Evolutionary conservation across 495 filamentous ascomycete genomes (phyloP).

Genomic region (Halenospora varia): DNA sequence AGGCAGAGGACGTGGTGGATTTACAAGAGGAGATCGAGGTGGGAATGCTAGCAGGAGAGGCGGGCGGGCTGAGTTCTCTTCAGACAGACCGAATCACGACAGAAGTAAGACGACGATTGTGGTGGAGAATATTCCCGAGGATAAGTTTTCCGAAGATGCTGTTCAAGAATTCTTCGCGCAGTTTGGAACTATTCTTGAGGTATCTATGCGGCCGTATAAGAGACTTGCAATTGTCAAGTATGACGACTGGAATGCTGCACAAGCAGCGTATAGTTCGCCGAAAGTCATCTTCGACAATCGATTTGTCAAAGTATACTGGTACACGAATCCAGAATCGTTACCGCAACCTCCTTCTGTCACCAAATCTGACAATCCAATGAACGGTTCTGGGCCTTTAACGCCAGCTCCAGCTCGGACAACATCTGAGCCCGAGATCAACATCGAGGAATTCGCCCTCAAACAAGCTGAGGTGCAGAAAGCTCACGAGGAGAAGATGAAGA

Average conservation of each 20-base stretch:
- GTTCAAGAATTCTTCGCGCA: conserved; percentile 80
- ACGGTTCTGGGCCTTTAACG: conserved; percentile 15
- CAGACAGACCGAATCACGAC: conserved; percentile 70
- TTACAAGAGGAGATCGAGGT: conserved; percentile 6
- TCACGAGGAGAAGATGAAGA: conserved; percentile 71
- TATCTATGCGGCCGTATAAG: conserved; percentile 74
- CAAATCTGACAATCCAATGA: conserved; percentile 25
- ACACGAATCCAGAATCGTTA: conserved; percentile 51
- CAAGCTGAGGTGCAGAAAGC: conserved; percentile 77
- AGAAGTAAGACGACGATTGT: conserved; percentile 76
- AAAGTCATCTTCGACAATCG: conserved; percentile 96
- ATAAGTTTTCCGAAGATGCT: conserved; percentile 69
- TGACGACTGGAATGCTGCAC: conserved; percentile 65
- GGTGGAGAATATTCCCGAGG: conserved; percentile 88
- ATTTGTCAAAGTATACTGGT: conserved; percentile 98
- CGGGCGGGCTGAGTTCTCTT: conserved; percentile 62
- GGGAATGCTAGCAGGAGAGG: conserved; percentile 12
- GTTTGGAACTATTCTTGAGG: conserved; percentile 71
- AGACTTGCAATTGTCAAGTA: conserved; percentile 80
- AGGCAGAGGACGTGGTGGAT: conserved; percentile 24
- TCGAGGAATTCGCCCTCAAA: conserved; percentile 70
- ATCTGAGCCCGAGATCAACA: conserved; percentile 58
- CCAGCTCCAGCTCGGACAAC: conserved; percentile 22
- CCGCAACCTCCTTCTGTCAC: conserved; percentile 17
- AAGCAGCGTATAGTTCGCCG: conserved; percentile 81